These are phyloP conservation scores for Aspergillus cristatus DNA, from an alignment of 495 filamentous ascomycete species.

Conservation along the genomic window DNA sequence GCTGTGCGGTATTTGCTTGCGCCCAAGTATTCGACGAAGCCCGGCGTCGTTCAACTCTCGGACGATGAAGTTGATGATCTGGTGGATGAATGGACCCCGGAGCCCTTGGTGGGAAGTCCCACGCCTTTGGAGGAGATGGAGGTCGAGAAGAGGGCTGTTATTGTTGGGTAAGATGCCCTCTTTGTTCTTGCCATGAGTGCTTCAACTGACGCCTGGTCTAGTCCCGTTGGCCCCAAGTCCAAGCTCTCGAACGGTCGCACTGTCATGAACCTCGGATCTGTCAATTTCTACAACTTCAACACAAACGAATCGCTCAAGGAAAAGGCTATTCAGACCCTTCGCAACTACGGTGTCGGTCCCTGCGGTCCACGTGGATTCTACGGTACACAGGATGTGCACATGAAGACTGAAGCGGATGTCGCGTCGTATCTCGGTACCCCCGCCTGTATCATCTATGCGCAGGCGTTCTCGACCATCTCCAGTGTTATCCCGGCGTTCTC, in stretches of 20 bases:
- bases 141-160: slow-evolving; percentile 73
- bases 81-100: slow-evolving; percentile 93
- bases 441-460: slow-evolving; percentile 87
- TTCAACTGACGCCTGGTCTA: slow-evolving; percentile 22
- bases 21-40: slow-evolving; percentile 83
- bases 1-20: slow-evolving; percentile 87
- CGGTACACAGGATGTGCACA: slow-evolving; percentile 96
- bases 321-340: slow-evolving; percentile 84
- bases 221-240: slow-evolving; percentile 79
- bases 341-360: slow-evolving; percentile 91
- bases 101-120: slow-evolving; percentile 70
- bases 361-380: slow-evolving; percentile 97
- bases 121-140: slow-evolving; percentile 70
- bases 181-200: not conserved
- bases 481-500: slow-evolving; percentile 93
- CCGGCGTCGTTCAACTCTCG: slow-evolving; percentile 75
- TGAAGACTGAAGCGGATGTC: slow-evolving; percentile 93
- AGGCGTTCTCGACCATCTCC: slow-evolving; percentile 89
- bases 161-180: slow-evolving; percentile 66
- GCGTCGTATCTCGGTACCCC: slow-evolving; percentile 77
- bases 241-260: slow-evolving; percentile 85
- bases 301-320: slow-evolving; percentile 87
- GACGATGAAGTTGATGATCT: slow-evolving; percentile 97
- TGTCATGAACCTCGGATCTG: slow-evolving; percentile 84
- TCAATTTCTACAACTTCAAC: slow-evolving; percentile 96